phyloP scores from a whole-genome alignment of 106 monocot species.

The Narthecium ossifragum region DNA sequence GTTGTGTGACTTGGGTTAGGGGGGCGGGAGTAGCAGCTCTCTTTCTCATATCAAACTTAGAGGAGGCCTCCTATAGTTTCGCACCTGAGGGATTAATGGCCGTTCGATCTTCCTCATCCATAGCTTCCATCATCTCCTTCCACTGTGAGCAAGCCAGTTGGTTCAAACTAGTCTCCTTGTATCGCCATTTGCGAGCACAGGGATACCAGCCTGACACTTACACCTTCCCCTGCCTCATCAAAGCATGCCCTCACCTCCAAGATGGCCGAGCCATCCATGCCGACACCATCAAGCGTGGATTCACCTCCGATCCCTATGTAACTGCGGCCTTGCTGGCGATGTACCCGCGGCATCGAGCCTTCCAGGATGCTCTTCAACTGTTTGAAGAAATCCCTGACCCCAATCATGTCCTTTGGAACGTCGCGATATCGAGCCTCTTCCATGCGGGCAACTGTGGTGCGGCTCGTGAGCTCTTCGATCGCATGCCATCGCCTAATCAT shows the following conservation, averaged over 20 bases:
- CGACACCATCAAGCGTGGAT: background rate
- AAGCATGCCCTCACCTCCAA: slow-evolving; percentile 2
- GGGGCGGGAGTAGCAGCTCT: no score
- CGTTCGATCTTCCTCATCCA: no score
- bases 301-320: background rate
- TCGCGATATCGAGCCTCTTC: slow-evolving; percentile 10
- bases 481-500: slow-evolving; percentile 8
- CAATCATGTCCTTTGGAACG: slow-evolving; percentile 8
- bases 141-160: no score
- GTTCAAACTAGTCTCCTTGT: no score
- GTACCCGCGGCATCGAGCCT: background rate
- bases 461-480: slow-evolving; percentile 6
- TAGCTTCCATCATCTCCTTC: no score
- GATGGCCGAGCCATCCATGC: background rate
- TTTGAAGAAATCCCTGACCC: slow-evolving; percentile 13
- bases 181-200: no score
- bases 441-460: slow-evolving; percentile 1
- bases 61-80: no score
- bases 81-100: no score
- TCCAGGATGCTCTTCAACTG: background rate
- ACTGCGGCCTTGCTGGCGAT: background rate
- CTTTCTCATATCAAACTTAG: no score
- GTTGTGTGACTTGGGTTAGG: no score
- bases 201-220: background rate
- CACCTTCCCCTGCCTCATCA: background rate